phyloP scores from a whole-genome alignment of 352 stramenopile genomes.

The Aphanomyces stellatus region DNA sequence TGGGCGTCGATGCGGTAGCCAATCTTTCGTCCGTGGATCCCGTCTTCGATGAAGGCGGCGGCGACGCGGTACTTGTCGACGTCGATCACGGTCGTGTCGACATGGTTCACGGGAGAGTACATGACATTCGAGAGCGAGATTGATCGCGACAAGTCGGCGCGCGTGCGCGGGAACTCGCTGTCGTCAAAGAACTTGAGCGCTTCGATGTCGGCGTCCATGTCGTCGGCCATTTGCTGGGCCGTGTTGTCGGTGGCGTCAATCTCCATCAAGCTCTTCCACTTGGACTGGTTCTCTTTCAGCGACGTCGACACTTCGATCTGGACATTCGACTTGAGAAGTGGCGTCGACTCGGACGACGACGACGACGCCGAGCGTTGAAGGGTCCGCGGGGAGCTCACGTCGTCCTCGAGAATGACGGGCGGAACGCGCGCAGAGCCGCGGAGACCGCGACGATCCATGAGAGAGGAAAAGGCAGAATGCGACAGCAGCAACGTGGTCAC shows the following conservation, averaged over 20 bases:
- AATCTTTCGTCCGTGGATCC: slow-evolving; percentile 77
- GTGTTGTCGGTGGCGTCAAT: slow-evolving; percentile 73
- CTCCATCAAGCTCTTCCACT: slow-evolving; percentile 70
- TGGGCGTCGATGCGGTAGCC: slow-evolving; percentile 63
- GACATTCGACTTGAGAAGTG: background rate
- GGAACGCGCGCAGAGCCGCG: no score
- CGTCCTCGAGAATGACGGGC: no score
- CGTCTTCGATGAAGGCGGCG: slow-evolving; percentile 69
- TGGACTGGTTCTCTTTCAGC: slow-evolving; percentile 68
- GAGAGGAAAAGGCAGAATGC: no score
- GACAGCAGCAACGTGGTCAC: no score
- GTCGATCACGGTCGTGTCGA: slow-evolving; percentile 26
- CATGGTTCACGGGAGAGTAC: slow-evolving; percentile 12
- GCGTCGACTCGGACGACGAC: slow-evolving; percentile 12
- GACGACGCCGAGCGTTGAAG: no score
- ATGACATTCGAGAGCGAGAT: background rate
- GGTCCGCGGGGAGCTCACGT: no score
- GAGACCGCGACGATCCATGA: no score
- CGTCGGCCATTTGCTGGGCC: slow-evolving; percentile 74
- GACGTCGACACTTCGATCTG: slow-evolving; percentile 40
- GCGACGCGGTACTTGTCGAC: slow-evolving; percentile 69
- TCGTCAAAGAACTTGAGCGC: slow-evolving; percentile 30
- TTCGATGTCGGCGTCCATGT: slow-evolving; percentile 66
- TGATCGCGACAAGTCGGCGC: slow-evolving; percentile 24
- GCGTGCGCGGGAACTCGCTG: slow-evolving; percentile 32